phyloP scores from a whole-genome alignment of 2,329 filamentous ascomycete genomes.

The Chaetomium strumarium region DNA sequence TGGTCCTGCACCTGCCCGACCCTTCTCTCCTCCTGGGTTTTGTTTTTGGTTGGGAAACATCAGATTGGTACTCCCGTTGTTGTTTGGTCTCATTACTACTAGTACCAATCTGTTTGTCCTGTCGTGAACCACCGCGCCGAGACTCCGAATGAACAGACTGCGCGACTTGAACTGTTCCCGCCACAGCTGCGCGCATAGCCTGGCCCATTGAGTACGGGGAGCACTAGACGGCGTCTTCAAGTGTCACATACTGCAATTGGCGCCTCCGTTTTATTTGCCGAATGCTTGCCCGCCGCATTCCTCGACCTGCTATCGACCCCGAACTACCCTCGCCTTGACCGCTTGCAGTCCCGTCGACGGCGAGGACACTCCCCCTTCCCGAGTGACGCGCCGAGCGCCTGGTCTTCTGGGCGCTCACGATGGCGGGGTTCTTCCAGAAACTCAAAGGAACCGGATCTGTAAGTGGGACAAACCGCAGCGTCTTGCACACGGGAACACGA shows the following conservation, averaged over 20 bases:
- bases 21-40: not conserved
- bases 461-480: constrained; percentile 30
- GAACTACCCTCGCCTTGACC: not conserved
- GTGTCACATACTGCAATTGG: not conserved
- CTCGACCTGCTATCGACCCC: constrained; percentile 6
- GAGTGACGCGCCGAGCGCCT: constrained; percentile 16
- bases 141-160: not conserved
- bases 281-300: constrained; percentile 9
- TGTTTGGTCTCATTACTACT: not conserved
- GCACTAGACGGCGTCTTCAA: not conserved
- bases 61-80: not conserved
- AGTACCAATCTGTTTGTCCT: not conserved
- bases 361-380: constrained; percentile 12
- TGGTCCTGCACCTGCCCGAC: not conserved
- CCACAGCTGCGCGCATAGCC: constrained; percentile 10
- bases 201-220: not conserved
- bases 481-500: not conserved
- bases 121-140: constrained; percentile 7
- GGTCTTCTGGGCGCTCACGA: constrained; percentile 28
- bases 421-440: constrained; percentile 56
- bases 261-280: constrained; percentile 2
- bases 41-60: not conserved
- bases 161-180: constrained; percentile 13
- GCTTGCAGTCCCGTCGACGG: constrained; percentile 1
- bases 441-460: constrained; percentile 51